These are phyloP conservation scores for Boletus fagicola DNA, from an alignment of 768 basidiomycete genomes.

Conservation along the genomic window DNA sequence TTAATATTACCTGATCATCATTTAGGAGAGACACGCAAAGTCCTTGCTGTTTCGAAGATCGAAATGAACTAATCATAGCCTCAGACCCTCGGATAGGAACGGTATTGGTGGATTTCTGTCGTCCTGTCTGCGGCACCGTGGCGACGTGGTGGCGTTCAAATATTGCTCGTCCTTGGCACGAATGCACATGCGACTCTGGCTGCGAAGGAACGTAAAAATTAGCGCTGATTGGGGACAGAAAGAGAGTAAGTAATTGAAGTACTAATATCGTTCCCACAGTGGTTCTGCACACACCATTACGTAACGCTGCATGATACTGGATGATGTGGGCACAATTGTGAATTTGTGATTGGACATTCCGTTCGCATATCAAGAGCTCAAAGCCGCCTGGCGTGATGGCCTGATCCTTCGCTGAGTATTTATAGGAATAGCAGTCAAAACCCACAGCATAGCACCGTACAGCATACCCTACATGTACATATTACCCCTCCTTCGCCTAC, in stretches of 20 bases:
- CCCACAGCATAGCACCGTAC: neutral
- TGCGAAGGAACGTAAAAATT: neutral
- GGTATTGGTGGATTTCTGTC: neutral
- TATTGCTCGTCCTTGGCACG: neutral
- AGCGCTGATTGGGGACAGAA: neutral
- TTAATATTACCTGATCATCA: neutral
- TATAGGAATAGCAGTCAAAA: neutral
- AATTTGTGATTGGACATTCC: neutral
- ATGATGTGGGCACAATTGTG: too few relatives aligned
- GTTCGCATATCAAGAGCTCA: neutral
- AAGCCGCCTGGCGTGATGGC: neutral
- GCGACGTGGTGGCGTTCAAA: neutral
- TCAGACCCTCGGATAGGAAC: conserved; percentile 5
- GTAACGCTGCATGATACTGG: neutral
- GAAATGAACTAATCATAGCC: conserved; percentile 21
- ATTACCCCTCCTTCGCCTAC: conserved; percentile 8
- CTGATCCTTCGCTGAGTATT: neutral
- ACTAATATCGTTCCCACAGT: neutral
- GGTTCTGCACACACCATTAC: neutral
- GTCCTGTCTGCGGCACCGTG: conserved; percentile 4
- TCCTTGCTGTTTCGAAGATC: conserved; percentile 17
- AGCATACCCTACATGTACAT: neutral
- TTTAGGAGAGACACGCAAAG: conserved; percentile 18
- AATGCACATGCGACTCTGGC: neutral
- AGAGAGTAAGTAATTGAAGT: neutral